A percentile compares a stretch with the other conserved stretches of the same genome.
Evolutionary conservation across 192 early-diverging fungal genomes (phyloP).

Genomic region (Entomortierella beljakovae): DNA sequence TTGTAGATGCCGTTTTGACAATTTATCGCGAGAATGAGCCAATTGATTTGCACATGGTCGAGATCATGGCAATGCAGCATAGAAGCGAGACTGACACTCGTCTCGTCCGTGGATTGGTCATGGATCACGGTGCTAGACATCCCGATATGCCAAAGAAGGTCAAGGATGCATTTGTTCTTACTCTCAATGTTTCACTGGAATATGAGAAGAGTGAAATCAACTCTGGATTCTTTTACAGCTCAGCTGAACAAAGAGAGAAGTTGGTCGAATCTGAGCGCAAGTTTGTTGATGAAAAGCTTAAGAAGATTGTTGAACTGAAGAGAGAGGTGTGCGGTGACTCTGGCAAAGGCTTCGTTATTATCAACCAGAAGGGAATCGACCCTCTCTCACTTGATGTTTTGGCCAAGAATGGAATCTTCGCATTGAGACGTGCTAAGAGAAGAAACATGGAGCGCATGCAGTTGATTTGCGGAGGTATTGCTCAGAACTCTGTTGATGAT

Average conservation of each 20-base stretch:
- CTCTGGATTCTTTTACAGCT: conserved; percentile 98
- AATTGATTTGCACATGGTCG: conserved; percentile 99
- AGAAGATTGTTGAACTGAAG: conserved; percentile 97
- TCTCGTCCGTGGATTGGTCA: conserved; percentile 92
- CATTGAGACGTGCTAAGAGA: conserved; percentile 96
- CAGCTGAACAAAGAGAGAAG: conserved; percentile 98
- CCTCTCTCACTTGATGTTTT: conserved; percentile 96
- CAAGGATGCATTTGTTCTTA: conserved; percentile 90
- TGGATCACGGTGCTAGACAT: conserved; percentile 99
- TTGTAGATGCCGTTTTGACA: conserved; percentile 95
- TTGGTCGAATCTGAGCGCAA: conserved; percentile 97
- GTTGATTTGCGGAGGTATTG: conserved; percentile 92
- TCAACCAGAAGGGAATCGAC: conserved; percentile 99
- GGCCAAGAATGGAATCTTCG: conserved; percentile 95
- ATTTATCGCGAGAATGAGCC: conserved; percentile 85
- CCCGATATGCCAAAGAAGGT: conserved; percentile 99
- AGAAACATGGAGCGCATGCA: conserved; percentile 99
- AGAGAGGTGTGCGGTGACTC: conserved; percentile 91
- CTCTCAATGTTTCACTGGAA: conserved; percentile 97
- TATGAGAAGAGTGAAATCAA: conserved; percentile 99
- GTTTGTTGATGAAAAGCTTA: conserved; percentile 94
- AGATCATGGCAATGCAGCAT: conserved; percentile 99
- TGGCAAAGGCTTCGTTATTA: conserved; percentile 91
- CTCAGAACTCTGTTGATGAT: conserved; percentile 99
- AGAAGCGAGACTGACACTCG: conserved; percentile 97